phyloP scores from a whole-genome alignment of 31 red algal genomes.

The Odonthalia washingtoniensis region DNA sequence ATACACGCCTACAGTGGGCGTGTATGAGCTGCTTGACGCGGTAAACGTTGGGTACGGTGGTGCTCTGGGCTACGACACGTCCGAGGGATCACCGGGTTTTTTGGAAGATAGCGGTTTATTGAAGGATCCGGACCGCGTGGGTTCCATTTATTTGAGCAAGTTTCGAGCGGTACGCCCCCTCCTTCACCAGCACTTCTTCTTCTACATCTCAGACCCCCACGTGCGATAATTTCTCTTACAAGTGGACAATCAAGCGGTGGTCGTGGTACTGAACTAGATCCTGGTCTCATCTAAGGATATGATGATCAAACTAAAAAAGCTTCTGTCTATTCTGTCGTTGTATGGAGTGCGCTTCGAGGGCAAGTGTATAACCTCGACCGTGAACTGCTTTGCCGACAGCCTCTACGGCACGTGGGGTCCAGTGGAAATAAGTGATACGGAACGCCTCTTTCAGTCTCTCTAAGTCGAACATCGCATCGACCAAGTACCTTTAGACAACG shows the following conservation, averaged over 20 bases:
- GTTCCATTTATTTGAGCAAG: conserved; percentile 6
- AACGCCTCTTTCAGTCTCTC: conserved; percentile 3
- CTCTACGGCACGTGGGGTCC: conserved; percentile 42
- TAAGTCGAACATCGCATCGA: not conserved
- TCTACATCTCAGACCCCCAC: not conserved
- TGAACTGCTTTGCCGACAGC: conserved; percentile 29
- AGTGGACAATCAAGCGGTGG: conserved; percentile 51
- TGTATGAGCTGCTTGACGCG: too few relatives aligned
- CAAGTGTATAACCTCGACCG: conserved; percentile 22
- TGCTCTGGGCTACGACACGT: not conserved
- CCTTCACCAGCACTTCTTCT: not conserved
- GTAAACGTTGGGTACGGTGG: conserved; percentile 43
- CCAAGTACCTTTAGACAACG: not conserved
- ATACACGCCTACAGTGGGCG: too few relatives aligned
- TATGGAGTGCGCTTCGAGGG: conserved; percentile 37
- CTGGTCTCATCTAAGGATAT: conserved; percentile 19
- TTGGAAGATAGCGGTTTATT: conserved; percentile 30
- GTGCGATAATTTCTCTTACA: conserved; percentile 8
- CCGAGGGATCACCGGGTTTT: conserved; percentile 24
- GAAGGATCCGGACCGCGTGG: not conserved
- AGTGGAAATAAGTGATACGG: conserved; percentile 19
- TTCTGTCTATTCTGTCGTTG: not conserved
- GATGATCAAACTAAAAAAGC: conserved; percentile 36
- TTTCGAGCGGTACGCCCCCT: conserved; percentile 29
- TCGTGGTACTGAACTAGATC: conserved; percentile 27